Conservation (phyloP, 305 asterid genomes). For the Fraxinus albicans region DNA sequence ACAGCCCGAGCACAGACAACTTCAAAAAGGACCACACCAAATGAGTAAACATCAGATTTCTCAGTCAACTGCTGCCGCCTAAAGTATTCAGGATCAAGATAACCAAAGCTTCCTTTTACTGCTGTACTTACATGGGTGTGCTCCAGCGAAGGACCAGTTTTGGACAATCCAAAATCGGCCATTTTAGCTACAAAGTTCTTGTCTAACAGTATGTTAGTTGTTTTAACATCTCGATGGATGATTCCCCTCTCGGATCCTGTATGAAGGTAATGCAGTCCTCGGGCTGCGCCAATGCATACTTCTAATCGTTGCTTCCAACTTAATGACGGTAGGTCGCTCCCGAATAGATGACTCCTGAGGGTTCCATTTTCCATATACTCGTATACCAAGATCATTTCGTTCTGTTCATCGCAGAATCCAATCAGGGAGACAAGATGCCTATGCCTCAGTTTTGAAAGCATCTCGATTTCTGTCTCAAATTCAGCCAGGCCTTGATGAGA, state of each 20-base stretch:
- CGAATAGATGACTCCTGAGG: slow-evolving; percentile 75
- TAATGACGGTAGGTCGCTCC: slow-evolving; percentile 61
- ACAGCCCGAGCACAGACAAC: slow-evolving; percentile 77
- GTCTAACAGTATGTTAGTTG: slow-evolving; percentile 80
- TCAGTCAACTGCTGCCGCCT: slow-evolving; percentile 73
- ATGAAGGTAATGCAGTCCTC: slow-evolving; percentile 87
- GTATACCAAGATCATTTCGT: slow-evolving; percentile 86
- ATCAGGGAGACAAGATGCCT: slow-evolving; percentile 84
- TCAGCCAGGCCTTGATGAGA: slow-evolving; percentile 87
- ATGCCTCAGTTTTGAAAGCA: slow-evolving; percentile 82
- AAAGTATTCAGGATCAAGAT: slow-evolving; percentile 80
- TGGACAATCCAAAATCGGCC: slow-evolving; percentile 94
- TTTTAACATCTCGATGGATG: slow-evolving; percentile 86
- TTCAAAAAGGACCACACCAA: slow-evolving; percentile 83
- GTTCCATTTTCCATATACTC: slow-evolving; percentile 93
- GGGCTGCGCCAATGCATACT: slow-evolving; percentile 78
- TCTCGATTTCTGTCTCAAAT: slow-evolving; percentile 83
- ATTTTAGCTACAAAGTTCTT: slow-evolving; percentile 75
- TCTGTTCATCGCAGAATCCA: slow-evolving; percentile 85
- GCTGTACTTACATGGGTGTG: slow-evolving; percentile 96
- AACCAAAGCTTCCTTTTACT: slow-evolving; percentile 85
- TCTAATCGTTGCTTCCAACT: slow-evolving; percentile 85
- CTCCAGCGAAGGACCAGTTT: slow-evolving; percentile 80
- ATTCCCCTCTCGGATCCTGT: slow-evolving; percentile 88
- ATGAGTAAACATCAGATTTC: slow-evolving; percentile 84